These are phyloP conservation scores for Phaeotremella skinneri DNA, from an alignment of 768 basidiomycete genomes.

Conservation along the genomic window DNA sequence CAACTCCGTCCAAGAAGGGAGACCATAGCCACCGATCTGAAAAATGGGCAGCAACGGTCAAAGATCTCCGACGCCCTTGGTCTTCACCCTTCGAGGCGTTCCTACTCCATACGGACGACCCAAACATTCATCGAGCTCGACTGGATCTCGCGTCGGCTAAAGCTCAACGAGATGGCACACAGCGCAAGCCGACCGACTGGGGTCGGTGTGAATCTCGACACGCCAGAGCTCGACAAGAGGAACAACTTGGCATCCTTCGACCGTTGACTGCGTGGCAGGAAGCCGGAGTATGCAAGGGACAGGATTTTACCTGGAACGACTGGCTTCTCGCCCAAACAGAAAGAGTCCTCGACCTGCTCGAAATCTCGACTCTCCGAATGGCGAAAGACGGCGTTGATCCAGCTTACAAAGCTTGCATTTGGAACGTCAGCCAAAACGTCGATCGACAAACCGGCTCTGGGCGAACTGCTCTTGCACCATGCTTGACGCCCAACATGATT, in stretches of 20 bases:
- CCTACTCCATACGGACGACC: slow-evolving; percentile 84
- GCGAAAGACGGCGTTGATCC: slow-evolving; percentile 79
- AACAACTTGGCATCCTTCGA: slow-evolving; percentile 73
- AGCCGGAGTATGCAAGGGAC: slow-evolving; percentile 74
- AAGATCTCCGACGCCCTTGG: slow-evolving; percentile 70
- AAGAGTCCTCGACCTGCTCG: slow-evolving; percentile 92
- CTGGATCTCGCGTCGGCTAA: slow-evolving; percentile 63
- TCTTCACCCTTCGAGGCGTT: slow-evolving; percentile 89
- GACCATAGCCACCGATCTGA: slow-evolving; percentile 62
- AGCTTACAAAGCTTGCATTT: slow-evolving; percentile 86
- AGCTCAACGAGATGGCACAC: slow-evolving; percentile 55
- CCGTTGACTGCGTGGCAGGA: slow-evolving; percentile 93
- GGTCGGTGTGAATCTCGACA: slow-evolving; percentile 88
- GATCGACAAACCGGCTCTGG: slow-evolving; percentile 81
- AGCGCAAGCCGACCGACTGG: slow-evolving; percentile 77
- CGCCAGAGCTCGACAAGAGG: slow-evolving; percentile 79
- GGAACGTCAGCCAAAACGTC: slow-evolving; percentile 96
- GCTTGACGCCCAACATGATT: slow-evolving; percentile 94
- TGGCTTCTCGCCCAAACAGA: slow-evolving; percentile 93
- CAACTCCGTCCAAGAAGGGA: slow-evolving; percentile 26
- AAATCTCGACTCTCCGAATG: slow-evolving; percentile 79
- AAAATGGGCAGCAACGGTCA: slow-evolving; percentile 64
- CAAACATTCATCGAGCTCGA: slow-evolving; percentile 82
- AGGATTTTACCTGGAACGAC: slow-evolving; percentile 88
- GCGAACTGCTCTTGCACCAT: slow-evolving; percentile 81